Base-by-base conservation (phyloP, 2,329 filamentous ascomycete genomes). In the Hirsutella minnesotensis region DNA sequence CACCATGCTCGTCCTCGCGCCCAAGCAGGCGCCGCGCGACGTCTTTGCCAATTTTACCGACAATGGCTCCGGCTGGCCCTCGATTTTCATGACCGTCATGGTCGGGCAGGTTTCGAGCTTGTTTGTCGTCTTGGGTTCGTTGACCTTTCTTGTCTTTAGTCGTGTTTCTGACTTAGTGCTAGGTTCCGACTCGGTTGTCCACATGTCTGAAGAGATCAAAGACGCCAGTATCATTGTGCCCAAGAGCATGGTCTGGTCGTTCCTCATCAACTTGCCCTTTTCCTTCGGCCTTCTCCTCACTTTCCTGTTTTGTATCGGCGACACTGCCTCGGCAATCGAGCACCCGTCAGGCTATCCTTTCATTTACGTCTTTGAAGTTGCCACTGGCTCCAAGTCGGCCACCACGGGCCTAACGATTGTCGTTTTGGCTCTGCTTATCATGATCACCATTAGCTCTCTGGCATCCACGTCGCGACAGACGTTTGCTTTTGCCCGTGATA, bases 401-500 rank as follows among this genome's bases (percentile, higher is more conserved):
- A 51, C 53, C 24, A 57, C 50, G 5, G 55, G 49, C 24, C 54
- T 58, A 45, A 50, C 54, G 3, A 43, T 48, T 31, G 50, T 57
- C 9, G 47, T 59, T 16, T 43, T 56, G 19, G 40, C 51, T n/a
- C 51, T 56, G 41, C 44, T 49, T 13, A 45, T 51, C 12, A 53
- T 53, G 16, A 50, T 52, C 16, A 52, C 50, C 21, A 45, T 58
- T 19, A 56, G 52, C 33, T 50, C 51, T 16, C 49, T 56, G 2
- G 56, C 57, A 12, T 55, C 54, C 4, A 53, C 54, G 1, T 59
- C 56, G 3, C 53, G 57, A 2, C 55, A 58, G 46, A 49, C 57
- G 0, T 59, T 51, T 46, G 56, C 57, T 10, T 59, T 59, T 49
- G 53, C 56, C 3, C 53, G 63, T 13, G 63, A 66, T 46, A 54